Percentiles rank a stretch among this genome's conserved stretches.
phyloP scores from a whole-genome alignment of 345 rosid genomes.

The Populus simonii region DNA sequence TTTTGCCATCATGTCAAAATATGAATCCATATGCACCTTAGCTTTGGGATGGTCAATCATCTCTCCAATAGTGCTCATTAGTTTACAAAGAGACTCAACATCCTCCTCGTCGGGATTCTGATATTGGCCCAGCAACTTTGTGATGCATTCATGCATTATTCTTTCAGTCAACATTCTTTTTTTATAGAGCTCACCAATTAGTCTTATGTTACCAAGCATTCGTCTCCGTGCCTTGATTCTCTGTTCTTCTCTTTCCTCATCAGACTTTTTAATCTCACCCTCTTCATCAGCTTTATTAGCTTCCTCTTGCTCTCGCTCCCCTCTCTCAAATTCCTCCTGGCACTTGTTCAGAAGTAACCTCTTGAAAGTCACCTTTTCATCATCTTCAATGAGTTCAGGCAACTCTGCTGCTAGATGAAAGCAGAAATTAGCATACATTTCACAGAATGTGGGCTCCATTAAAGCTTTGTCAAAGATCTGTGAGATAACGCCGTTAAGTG shows the following conservation, averaged over 20 bases:
- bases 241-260: constrained; percentile 82
- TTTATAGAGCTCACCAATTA: constrained; percentile 95
- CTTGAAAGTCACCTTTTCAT: constrained; percentile 77
- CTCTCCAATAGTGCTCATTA: constrained; percentile 93
- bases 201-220: constrained; percentile 94
- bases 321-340: constrained; percentile 96
- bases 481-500: constrained; percentile 74
- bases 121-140: constrained; percentile 62
- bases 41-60: constrained; percentile 76
- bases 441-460: constrained; percentile 97
- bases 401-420: constrained; percentile 58
- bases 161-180: constrained; percentile 88
- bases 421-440: constrained; percentile 94
- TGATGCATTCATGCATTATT: constrained; percentile 90
- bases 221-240: constrained; percentile 80
- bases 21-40: constrained; percentile 63
- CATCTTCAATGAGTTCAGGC: constrained; percentile 68
- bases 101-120: constrained; percentile 90
- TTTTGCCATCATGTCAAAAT: constrained; percentile 67
- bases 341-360: constrained; percentile 89
- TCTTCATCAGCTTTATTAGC: constrained; percentile 81
- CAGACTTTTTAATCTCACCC: constrained; percentile 69
- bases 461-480: constrained; percentile 98
- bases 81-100: constrained; percentile 85
- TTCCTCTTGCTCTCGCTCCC: constrained; percentile 89